These are phyloP conservation scores for Lachancea sp. DNA, from an alignment of 805 yeast genomes.

Conservation along the genomic window DNA sequence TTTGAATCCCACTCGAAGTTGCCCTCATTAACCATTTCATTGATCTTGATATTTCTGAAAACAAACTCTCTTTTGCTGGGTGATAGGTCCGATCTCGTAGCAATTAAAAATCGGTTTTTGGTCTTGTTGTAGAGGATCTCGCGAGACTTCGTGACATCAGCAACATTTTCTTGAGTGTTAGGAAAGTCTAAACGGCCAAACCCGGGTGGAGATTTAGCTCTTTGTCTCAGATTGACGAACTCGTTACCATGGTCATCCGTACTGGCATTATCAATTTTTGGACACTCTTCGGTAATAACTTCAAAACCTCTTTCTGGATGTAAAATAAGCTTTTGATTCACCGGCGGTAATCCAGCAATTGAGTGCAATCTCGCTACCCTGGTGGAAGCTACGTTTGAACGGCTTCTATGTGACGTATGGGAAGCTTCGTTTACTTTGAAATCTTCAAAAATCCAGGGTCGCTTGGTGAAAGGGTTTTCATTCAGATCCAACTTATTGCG, in stretches of 20 bases:
- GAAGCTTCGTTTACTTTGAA: slow-evolving; percentile 24
- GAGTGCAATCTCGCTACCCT: slow-evolving; percentile 18
- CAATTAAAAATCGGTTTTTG: slow-evolving; percentile 39
- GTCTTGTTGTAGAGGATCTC: slow-evolving; percentile 36
- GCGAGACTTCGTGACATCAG: slow-evolving; percentile 35
- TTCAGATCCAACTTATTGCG: slow-evolving; percentile 13
- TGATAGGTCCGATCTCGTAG: slow-evolving; percentile 34
- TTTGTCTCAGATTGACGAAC: slow-evolving; percentile 29
- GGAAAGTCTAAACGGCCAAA: slow-evolving; percentile 57
- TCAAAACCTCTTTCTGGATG: slow-evolving; percentile 8
- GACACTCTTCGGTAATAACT: background rate
- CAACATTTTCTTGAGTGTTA: slow-evolving; percentile 42
- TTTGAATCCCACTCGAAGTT: slow-evolving; percentile 30
- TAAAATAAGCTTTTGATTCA: slow-evolving; percentile 7
- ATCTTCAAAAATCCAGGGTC: slow-evolving; percentile 33
- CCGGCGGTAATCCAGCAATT: slow-evolving; percentile 19
- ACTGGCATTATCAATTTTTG: slow-evolving; percentile 9
- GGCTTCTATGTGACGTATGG: slow-evolving; percentile 11
- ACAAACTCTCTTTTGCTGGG: slow-evolving; percentile 35
- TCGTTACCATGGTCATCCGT: slow-evolving; percentile 16
- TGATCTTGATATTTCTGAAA: slow-evolving; percentile 40
- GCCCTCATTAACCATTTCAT: slow-evolving; percentile 33
- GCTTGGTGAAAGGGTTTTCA: slow-evolving; percentile 23
- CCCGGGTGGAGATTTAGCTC: slow-evolving; percentile 50
- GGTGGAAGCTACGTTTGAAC: slow-evolving; percentile 7